Evolutionary conservation across 2,329 filamentous ascomycete genomes (phyloP), one percentile per base, ranked within the genome.

Genomic region (Epichloe sibirici): DNA sequence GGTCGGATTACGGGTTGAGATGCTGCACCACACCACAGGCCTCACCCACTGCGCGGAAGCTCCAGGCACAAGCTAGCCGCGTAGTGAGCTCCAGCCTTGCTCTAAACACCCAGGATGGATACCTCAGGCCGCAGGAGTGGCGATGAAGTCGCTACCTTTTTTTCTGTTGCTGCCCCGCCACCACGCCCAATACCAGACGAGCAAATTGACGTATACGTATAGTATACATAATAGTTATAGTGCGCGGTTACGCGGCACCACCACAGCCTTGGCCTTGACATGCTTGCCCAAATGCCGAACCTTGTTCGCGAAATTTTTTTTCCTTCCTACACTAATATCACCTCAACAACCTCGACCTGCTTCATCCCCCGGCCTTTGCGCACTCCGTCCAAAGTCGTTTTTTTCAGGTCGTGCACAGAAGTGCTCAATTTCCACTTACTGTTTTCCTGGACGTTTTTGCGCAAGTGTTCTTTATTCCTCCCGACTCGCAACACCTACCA

Each of bases 21-120:
- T 39, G 51, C 37, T 52, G 44, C 38, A 49, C 43, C 45, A 34
- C 23, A 48, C 45, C 38, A 43, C 48, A 52, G 55, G 55, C 56
- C 53, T 58, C 56, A 58, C 55, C 57, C 42, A 43, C 35, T 50
- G 43, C 48, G 49, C 42, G n/a, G 51, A 42, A 58, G 55, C 53
- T 58, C 54, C 51, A 57, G 57, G 55, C 57, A 57, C 55, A 55
- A 55, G 55, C 56, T 57, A 50, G 57, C 57, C 57, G 55, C 55
- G 53, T 57, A 55, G 42, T 42, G 13, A 48, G 46, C 42, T 48
- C 31, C 44, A 52, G 51, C 40, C 51, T 53, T 46, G 47, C 47
- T 47, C 37, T 8, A 7, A 7, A 13, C 9, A 13, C 4, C 8
- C 17, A 13, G 15, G 25, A 31, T 52, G 31, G 49, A 52, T 48